phyloP scores from a whole-genome alignment of 192 early-diverging fungal genomes.

The Backusella circina region DNA sequence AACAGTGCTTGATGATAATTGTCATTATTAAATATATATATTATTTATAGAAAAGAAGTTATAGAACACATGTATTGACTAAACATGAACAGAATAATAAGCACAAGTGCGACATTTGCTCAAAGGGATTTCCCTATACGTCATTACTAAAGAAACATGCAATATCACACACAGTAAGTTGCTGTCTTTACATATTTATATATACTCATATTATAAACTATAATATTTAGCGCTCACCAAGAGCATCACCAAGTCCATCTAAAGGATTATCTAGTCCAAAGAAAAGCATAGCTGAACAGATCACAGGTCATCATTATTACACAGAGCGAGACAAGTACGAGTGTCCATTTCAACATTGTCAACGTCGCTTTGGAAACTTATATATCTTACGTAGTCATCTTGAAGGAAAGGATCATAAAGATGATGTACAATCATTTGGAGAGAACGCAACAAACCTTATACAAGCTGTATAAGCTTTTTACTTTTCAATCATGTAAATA shows the following conservation, averaged over 20 bases:
- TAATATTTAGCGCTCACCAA: not conserved
- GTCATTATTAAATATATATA: too few species aligned
- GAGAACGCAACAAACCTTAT: not conserved
- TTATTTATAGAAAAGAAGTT: not conserved
- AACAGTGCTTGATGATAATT: not conserved
- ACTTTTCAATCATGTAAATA: not conserved
- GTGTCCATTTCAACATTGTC: not conserved
- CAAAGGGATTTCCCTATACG: slow-evolving; percentile 5
- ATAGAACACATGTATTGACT: not conserved
- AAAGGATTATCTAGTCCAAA: not conserved
- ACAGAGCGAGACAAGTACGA: not conserved
- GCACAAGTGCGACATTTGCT: not conserved
- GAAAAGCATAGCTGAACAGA: not conserved
- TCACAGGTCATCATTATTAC: not conserved
- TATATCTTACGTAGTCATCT: not conserved
- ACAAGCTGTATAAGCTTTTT: not conserved
- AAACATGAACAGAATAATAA: not conserved
- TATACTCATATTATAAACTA: not conserved
- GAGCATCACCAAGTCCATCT: not conserved
- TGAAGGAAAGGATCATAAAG: not conserved
- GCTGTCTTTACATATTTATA: not conserved
- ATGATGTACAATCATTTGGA: not conserved
- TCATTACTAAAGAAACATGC: not conserved
- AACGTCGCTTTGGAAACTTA: not conserved
- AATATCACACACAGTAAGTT: not conserved